Base-by-base conservation (phyloP, 129 eudicot genomes). In the Kitagawia praeruptora region DNA sequence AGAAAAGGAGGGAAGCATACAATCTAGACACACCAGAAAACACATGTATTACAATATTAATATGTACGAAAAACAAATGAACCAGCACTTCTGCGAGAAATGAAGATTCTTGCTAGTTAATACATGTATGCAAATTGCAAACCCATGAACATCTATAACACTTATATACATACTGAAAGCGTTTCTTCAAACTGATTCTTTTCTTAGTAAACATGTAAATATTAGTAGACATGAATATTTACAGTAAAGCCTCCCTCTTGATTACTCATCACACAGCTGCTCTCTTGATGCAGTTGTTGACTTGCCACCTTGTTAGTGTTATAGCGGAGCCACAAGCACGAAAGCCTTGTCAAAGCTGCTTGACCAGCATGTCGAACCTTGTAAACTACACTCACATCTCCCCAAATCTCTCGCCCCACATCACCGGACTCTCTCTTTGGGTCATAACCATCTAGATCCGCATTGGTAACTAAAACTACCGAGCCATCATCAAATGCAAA, bases 381-480 rank as follows among this genome's bases (percentile, higher is more conserved):
- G 75, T 81, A 91, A 45, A 87, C 80, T 63, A 87, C 40, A 82
- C 81, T 87, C 77, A 87, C 45, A 80, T 87, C 85, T 25, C 73
- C 81, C 84, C 83, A 83, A 25, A 82, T 73, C 21, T 80, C 77
- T 54, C 56, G 53, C 48, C 70, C 45, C 77, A 1, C 80, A 79
- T 45, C 81, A 49, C 76, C 45, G 14, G 81, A 58, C 70, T 77
- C 78, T 6, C 70, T 34, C 12, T 37, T 54, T 8, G 80, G 39
- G 69, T 83, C 85, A 37, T 91, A 89, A 49, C 93, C 96, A 78
- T 91, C 87, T 51, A 91, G 80, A 75, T 91, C 96, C 6, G 91
- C 77, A 79, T 82, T 80, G 15, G 91, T 84, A 54, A 91, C 86
- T 64, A 89, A 69, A 48, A 91, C 96, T 37, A 89, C 88, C 1